Evolutionary conservation across 768 basidiomycete species (phyloP).

Genomic region (Rhodocollybia butyracea): DNA sequence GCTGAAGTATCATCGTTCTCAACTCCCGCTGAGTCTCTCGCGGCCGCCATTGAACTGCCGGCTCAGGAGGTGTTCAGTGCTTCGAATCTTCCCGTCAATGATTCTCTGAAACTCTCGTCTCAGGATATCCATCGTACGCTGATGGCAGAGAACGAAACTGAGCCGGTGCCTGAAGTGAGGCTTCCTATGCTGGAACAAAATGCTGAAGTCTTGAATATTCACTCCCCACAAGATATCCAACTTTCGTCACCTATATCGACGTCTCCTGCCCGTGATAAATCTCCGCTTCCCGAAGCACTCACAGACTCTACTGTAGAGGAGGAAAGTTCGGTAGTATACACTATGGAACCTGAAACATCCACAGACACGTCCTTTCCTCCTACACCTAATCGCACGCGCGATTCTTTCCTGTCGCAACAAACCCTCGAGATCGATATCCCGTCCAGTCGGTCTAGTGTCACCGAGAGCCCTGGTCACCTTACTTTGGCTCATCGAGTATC

Average conservation of each 20-base stretch:
- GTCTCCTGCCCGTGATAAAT: background rate
- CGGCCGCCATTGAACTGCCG: too few species aligned
- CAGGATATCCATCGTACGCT: too few species aligned
- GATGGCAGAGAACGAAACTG: too few species aligned
- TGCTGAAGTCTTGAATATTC: background rate
- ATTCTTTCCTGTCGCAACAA: slow-evolving; percentile 17
- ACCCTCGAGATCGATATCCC: slow-evolving; percentile 40
- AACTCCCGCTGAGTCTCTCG: too few species aligned
- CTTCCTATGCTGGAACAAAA: too few species aligned
- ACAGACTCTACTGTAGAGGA: background rate
- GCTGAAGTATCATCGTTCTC: too few species aligned
- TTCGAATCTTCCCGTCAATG: too few species aligned
- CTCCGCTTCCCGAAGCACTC: background rate
- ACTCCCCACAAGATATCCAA: background rate
- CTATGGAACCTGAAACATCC: background rate
- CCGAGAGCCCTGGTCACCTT: slow-evolving; percentile 29
- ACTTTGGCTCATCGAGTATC: slow-evolving; percentile 35
- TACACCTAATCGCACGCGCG: background rate
- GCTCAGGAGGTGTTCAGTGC: too few species aligned
- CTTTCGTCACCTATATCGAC: background rate
- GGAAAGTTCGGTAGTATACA: background rate
- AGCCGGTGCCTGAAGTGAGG: too few species aligned
- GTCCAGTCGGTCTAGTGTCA: background rate
- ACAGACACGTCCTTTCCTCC: background rate
- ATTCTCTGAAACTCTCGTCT: background rate